Evolutionary conservation across 345 rosid genomes (phyloP).

Genomic region (Cochlearia excelsa): DNA sequence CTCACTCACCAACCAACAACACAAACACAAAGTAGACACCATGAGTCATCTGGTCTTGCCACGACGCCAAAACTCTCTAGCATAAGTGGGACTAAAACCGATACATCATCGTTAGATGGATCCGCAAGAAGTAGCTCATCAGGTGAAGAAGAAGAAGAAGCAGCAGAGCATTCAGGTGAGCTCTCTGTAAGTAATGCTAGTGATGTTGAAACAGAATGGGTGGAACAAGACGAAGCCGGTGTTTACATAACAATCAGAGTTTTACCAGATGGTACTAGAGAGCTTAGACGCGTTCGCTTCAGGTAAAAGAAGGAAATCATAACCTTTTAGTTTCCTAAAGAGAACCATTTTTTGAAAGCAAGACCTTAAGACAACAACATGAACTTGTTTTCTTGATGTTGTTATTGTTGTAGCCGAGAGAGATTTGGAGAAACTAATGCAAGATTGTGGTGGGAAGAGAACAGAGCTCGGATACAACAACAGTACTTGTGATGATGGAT

Average conservation of each 20-base stretch:
- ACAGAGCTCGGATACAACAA: slow-evolving; percentile 85
- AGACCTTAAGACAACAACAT: neutral
- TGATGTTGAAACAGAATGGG: slow-evolving; percentile 89
- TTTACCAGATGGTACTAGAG: slow-evolving; percentile 71
- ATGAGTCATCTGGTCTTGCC: slow-evolving; percentile 55
- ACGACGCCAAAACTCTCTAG: slow-evolving; percentile 69
- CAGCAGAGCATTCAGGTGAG: slow-evolving; percentile 59
- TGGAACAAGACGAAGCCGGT: slow-evolving; percentile 92
- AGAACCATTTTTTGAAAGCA: neutral
- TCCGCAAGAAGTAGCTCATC: slow-evolving; percentile 73
- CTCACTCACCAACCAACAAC: slow-evolving; percentile 48
- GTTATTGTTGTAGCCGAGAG: slow-evolving; percentile 71
- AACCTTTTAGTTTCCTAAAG: neutral
- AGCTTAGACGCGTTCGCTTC: slow-evolving; percentile 95
- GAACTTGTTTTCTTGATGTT: neutral
- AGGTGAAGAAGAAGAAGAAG: slow-evolving; percentile 46
- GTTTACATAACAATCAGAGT: slow-evolving; percentile 88
- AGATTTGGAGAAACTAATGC: slow-evolving; percentile 83
- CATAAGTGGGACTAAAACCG: slow-evolving; percentile 65
- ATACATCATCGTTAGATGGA: slow-evolving; percentile 69
- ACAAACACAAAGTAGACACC: slow-evolving; percentile 37
- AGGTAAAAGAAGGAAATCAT: slow-evolving; percentile 43
- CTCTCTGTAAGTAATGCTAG: slow-evolving; percentile 89
- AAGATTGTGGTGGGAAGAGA: slow-evolving; percentile 95
- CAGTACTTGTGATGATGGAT: slow-evolving; percentile 60